A percentile compares a stretch with the other conserved stretches of the same genome.
These are phyloP conservation scores for Bruguiera gymnorhiza DNA, from an alignment of 345 rosid genomes.

Conservation along the genomic window DNA sequence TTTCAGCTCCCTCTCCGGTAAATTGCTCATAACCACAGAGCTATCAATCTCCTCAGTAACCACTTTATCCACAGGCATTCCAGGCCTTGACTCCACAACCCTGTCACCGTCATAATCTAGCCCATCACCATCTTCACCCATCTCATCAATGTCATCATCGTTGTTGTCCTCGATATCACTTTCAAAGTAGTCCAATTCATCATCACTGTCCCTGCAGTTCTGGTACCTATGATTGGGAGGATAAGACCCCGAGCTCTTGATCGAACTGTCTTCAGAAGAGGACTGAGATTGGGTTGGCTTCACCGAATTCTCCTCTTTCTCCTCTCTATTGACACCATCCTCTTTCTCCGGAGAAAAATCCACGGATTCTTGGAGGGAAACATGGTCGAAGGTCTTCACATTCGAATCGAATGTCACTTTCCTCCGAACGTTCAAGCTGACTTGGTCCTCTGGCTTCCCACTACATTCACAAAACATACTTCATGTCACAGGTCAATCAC, in stretches of 20 bases:
- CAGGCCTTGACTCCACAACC: constrained; percentile 1
- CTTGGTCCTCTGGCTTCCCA: constrained; percentile 44
- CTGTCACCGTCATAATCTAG: constrained; percentile 15
- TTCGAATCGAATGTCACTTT: constrained; percentile 75
- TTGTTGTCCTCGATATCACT: constrained; percentile 19
- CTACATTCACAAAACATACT: constrained; percentile 23
- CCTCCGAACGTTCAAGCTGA: constrained; percentile 42
- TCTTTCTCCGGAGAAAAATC: constrained; percentile 30
- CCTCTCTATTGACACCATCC: constrained; percentile 19
- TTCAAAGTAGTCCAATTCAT: constrained; percentile 30
- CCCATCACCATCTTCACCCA: constrained; percentile 8
- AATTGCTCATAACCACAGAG: neutral
- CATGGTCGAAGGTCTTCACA: constrained; percentile 62
- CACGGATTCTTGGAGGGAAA: constrained; percentile 38
- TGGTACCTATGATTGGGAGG: constrained; percentile 52
- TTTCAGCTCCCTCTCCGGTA: constrained; percentile 26
- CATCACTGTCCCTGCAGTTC: constrained; percentile 36
- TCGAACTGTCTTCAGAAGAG: constrained; percentile 46
- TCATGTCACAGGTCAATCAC: neutral
- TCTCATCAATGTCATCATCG: constrained; percentile 10
- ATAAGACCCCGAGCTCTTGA: constrained; percentile 46
- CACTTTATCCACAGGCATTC: neutral
- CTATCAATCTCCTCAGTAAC: constrained; percentile 7
- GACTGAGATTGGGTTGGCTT: constrained; percentile 37
- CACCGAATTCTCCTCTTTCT: constrained; percentile 21